Evolutionary conservation across 2,329 filamentous ascomycete genomes (phyloP), one percentile per base, ranked within the genome.

Genomic region (Apiospora saccharicola): DNA sequence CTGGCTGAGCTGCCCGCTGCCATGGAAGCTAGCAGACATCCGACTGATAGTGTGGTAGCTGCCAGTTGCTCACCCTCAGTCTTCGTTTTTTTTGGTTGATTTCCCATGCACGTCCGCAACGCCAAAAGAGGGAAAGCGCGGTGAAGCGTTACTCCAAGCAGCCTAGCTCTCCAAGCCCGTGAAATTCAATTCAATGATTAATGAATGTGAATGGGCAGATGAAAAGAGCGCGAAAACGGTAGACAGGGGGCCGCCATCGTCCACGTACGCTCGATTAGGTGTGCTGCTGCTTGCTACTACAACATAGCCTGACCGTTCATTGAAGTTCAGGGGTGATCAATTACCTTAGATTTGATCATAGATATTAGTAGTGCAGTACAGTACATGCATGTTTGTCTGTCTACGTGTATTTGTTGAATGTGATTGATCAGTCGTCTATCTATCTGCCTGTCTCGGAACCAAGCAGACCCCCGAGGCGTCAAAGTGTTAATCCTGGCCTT

Each of bases 141-240:
- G 22, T n/a, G 34, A n/a, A n/a, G 57, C 34, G 34, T 64, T 41
- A 37, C 57, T 24, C 19, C 19, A 64, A 64, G 8, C 22, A 64
- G 57, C 57, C 34, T 64, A 64, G 57, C 57, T 6, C 57, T 6
- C 30, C 4, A 12, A 22, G 30, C 19, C 57, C 19, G 4, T 41
- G 57, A 64, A 64, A 64, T 64, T 64, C 57, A 64, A 64, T 64
- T 64, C 53, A 37, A 10, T 22, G 34, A 61, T 64, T 30, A 37
- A 10, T 22, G 34, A 61, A 37, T 61, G 19, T 19, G 57, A 64
- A 64, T 64, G 57, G 57, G 22, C 34, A 64, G 57, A 13, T 64
- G 57, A 22, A 22, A 16, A 24, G 30, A 34, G 30, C 16, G 30
- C 22, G 8, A 37, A 61, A 37, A 37, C 53, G 53, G 53, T 37